phyloP scores from a whole-genome alignment of 2,329 filamentous ascomycete species.

The Pseudogymnoascus sp. region DNA sequence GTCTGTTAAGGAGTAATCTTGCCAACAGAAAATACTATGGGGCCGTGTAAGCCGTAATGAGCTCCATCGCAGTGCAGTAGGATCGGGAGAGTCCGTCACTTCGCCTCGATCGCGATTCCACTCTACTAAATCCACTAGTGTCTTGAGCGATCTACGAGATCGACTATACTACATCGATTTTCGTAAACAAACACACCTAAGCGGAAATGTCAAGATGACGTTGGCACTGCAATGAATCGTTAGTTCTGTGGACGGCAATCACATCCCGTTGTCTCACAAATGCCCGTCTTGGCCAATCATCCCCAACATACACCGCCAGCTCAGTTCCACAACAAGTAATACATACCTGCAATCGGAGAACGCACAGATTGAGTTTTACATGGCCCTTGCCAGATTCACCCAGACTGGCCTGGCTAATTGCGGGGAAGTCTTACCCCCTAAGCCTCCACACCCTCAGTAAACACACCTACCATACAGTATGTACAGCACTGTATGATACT shows the following conservation, averaged over 20 bases:
- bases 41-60: not conserved
- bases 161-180: not conserved
- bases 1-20: not conserved
- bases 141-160: not conserved
- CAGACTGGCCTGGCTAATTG: not conserved
- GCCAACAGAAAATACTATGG: not conserved
- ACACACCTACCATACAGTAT: not conserved
- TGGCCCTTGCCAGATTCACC: not conserved
- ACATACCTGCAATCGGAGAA: not conserved
- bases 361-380: not conserved
- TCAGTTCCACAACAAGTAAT: not conserved
- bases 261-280: not conserved
- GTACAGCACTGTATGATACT: not conserved
- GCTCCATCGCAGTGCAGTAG: not conserved
- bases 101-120: not conserved
- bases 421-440: not conserved
- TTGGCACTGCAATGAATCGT: not conserved
- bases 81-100: not conserved
- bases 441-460: not conserved
- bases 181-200: not conserved
- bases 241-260: constrained; percentile 2
- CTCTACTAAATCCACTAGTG: not conserved
- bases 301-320: not conserved
- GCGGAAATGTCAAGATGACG: not conserved
- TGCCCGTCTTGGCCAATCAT: not conserved